Base-by-base conservation (phyloP, 75 land plant species). In the Sequoia sempervirens region DNA sequence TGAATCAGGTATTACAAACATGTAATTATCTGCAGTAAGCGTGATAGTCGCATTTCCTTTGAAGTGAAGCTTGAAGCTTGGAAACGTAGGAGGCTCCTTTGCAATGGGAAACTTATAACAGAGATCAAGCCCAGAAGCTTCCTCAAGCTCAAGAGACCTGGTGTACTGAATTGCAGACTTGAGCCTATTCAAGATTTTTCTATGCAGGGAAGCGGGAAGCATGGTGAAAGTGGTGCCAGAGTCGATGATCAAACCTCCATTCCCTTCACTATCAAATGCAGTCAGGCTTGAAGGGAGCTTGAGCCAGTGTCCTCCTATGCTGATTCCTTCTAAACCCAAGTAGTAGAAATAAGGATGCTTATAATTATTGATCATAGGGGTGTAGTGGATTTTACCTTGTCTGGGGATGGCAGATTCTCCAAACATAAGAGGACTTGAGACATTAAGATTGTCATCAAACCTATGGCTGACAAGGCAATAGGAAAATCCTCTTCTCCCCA, bases 171-270 rank as follows among this genome's bases (percentile, higher is more conserved):
- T 2, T 23, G 85, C 82, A 61, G 87, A 79, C 26, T 82, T 82
- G 76, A 93, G 87, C 87, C 87, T 90, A 10, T 50, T 66, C n/a
- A 80, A 75, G 23, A 94, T 81, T 46, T 56, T 32, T 23, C 69
- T 45, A 86, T 86, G 89, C 68, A 90, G 81, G 45, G 82, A 56
- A 28, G 23, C 32, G 20, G 92, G 95, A 34, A 96, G 83, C 91
- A 88, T 93, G 46, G 98, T 93, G 87, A 88, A 87, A 1, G 97
- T 95, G 1, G 97, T 93, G n/a, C 97, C 97, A 6, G 97, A 91
- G 83, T 96, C 98, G 9, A 96, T 86, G 73, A 95, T 91, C 83
- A 90, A 66, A 40, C 98, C 98, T 43, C 97, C 98, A 83, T 84
- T 84, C 2, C 97, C 97, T 18, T 75, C 37, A 50, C 68, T 8